A percentile compares a stretch with the other conserved stretches of the same genome.
phyloP scores from a whole-genome alignment of 2,329 filamentous ascomycete species.

The Botryotinia narcissicola region DNA sequence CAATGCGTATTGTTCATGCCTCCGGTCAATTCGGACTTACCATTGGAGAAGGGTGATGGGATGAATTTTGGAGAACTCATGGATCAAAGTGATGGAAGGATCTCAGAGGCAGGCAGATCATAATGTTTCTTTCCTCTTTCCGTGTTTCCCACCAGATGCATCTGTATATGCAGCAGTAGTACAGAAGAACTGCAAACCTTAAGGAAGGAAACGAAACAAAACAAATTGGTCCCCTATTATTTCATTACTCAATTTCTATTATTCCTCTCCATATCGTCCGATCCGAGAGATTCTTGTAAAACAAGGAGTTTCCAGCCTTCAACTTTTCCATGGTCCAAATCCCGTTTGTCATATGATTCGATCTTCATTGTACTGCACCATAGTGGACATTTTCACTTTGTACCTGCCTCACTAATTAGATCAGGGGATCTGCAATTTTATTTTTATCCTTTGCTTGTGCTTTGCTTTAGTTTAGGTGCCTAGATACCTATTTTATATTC shows the following conservation, averaged over 20 bases:
- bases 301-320: conserved; percentile 1
- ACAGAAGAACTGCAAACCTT: not conserved
- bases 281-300: conserved; percentile 5
- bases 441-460: conserved; percentile 3
- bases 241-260: not conserved
- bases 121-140: not conserved
- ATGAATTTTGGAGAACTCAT: conserved; percentile 7
- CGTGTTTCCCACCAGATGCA: not conserved
- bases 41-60: not conserved
- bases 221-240: not conserved
- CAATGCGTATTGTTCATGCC: not conserved
- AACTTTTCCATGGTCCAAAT: not conserved
- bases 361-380: not conserved
- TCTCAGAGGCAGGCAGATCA: not conserved
- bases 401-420: conserved; percentile 4
- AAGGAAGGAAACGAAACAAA: not conserved
- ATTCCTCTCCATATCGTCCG: too few species aligned
- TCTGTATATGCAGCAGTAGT: conserved; percentile 7
- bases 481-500: not conserved
- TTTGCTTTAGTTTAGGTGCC: not conserved
- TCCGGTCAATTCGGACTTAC: not conserved
- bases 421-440: conserved; percentile 3
- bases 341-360: conserved; percentile 2
- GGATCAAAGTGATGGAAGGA: not conserved
- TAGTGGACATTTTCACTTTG: conserved; percentile 3